Evolutionary conservation across 305 asterid species (phyloP), one percentile per base, ranked within the genome.

Genomic region (Fraxinus albicans): DNA sequence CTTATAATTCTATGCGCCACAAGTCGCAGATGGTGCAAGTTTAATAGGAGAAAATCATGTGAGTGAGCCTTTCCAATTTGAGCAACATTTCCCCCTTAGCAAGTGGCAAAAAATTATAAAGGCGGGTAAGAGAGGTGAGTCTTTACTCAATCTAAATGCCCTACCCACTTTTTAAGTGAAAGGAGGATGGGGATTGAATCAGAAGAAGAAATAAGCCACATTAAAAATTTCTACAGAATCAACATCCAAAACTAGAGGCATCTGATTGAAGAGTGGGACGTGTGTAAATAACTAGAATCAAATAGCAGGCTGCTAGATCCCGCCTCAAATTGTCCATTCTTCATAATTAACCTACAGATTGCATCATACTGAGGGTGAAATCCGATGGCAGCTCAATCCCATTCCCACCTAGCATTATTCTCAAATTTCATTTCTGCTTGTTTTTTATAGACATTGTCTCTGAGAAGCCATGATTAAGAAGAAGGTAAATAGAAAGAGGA

Each of bases 231-330:
- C 69, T 19, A 19, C 21, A 58, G 29, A 58, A n/a, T 58, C 69
- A 3, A 8, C 69, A 58, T 58, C 13, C 0, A 10, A 58, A 58
- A 58, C 69, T 6, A 9, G 0, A 58, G 69, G 83, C 83, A 80
- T 80, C 27, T 80, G 78, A 25, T 77, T 31, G 34, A 80, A 80
- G 23, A 80, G 77, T 27, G 83, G 83, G 12, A 70, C 6, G 36
- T 80, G 40, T 80, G 77, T 13, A 80, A 77, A 13, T 38, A 67
- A 35, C 72, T 25, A 25, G 27, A 25, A 25, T 25, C 27, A 25
- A 25, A 25, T 77, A 33, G 38, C 23, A 19, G 72, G 69, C 15
- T 44, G 53, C 44, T 13, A n/a, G 50, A 8, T 6, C 60, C 31
- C 13, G 7, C 29, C 27, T 5, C 33, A n/a, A 27, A 44, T 74